These are phyloP conservation scores for Ophiostoma pallidulum DNA, from an alignment of 2,329 filamentous ascomycete genomes.

Conservation along the genomic window DNA sequence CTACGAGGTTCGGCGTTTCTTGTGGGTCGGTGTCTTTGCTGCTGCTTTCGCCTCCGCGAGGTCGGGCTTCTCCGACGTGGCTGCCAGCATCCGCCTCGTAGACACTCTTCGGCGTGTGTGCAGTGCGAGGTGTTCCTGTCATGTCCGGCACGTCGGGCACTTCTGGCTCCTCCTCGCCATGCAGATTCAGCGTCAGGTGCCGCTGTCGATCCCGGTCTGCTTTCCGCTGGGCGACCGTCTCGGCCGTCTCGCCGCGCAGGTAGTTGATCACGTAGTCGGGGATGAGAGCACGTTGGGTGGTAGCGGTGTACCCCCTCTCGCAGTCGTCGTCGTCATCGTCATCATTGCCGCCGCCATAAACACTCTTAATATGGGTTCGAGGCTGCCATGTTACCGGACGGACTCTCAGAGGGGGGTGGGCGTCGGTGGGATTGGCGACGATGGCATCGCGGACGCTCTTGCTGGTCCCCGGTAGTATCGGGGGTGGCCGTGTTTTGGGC, in stretches of 20 bases:
- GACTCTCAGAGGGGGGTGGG: conserved; percentile 3
- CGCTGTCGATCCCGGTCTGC: conserved; percentile 24
- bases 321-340: conserved; percentile 13
- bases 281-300: conserved; percentile 33
- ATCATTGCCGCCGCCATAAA: not conserved
- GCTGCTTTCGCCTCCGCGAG: not conserved
- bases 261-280: conserved; percentile 49
- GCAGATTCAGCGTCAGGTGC: no score
- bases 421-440: not conserved
- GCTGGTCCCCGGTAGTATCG: not conserved
- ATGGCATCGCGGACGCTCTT: not conserved
- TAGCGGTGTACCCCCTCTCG: conserved; percentile 10
- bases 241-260: conserved; percentile 45
- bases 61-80: not conserved
- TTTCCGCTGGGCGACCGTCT: conserved; percentile 38
- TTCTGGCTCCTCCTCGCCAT: not conserved
- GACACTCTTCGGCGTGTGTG: no score
- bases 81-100: no score
- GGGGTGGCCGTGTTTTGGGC: not conserved
- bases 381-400: conserved; percentile 22
- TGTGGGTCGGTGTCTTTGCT: not conserved
- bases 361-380: conserved; percentile 6
- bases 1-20: not conserved
- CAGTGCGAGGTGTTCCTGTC: no score
- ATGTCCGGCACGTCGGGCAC: no score